phyloP scores from a whole-genome alignment of 805 yeast genomes.

The Teunomyces panamensis region DNA sequence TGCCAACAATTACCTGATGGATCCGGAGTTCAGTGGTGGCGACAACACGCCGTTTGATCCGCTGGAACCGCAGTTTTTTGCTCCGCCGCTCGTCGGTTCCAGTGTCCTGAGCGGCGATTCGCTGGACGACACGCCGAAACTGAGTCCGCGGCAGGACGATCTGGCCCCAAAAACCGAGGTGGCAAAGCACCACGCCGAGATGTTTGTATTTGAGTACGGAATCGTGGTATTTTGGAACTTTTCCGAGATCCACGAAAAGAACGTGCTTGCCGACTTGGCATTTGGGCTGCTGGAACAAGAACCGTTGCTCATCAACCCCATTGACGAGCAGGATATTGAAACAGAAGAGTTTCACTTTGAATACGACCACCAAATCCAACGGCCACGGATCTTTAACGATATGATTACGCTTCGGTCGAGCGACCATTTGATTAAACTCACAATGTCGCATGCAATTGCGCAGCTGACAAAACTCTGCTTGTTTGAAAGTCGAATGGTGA shows the following conservation, averaged over 20 bases:
- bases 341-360: constrained; percentile 84
- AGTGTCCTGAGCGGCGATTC: constrained; percentile 4
- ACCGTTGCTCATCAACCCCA: constrained; percentile 63
- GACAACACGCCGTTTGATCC: constrained; percentile 73
- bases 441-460: constrained; percentile 95
- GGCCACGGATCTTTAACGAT: constrained; percentile 85
- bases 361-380: constrained; percentile 58
- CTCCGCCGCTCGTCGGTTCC: constrained; percentile 37
- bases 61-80: constrained; percentile 87
- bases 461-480: constrained; percentile 90
- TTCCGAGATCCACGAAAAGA: constrained; percentile 87
- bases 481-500: constrained; percentile 89
- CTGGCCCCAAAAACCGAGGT: constrained; percentile 28
- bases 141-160: not conserved
- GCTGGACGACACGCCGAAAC: not conserved
- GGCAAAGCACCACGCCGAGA: constrained; percentile 70
- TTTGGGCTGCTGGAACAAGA: constrained; percentile 51
- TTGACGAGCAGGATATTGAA: constrained; percentile 86
- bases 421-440: constrained; percentile 87
- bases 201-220: constrained; percentile 88
- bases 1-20: constrained; percentile 47
- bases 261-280: constrained; percentile 87
- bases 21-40: constrained; percentile 39
- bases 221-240: constrained; percentile 99
- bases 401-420: constrained; percentile 88